A percentile compares a stretch with the other conserved stretches of the same genome.
These are phyloP conservation scores for Bruguiera hainesii DNA, from an alignment of 441 rosid genomes.

Conservation along the genomic window DNA sequence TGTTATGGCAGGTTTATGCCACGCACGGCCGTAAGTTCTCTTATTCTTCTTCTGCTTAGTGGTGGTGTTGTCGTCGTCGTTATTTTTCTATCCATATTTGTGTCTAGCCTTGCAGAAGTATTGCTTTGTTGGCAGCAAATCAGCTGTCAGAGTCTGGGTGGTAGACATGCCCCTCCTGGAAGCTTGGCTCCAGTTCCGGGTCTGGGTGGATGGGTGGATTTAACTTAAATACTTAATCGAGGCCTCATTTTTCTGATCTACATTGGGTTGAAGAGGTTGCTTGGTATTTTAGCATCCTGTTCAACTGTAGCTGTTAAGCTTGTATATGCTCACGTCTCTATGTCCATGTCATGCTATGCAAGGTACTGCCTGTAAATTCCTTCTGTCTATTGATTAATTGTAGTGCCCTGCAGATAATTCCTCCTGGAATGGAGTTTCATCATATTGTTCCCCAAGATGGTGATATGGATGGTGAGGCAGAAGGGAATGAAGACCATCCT, in stretches of 20 bases:
- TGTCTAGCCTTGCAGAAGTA: not conserved
- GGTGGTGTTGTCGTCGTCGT: not conserved
- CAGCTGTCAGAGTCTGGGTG: constrained; percentile 1
- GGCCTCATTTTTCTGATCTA: not conserved
- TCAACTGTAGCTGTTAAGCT: not conserved
- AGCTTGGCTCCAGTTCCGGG: not conserved
- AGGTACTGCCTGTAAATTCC: not conserved
- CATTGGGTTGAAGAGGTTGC: not conserved
- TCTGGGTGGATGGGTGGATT: constrained; percentile 1
- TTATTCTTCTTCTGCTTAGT: not conserved
- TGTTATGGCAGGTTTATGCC: constrained; percentile 93
- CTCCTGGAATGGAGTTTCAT: constrained; percentile 98
- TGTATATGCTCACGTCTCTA: not conserved
- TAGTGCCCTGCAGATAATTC: constrained; percentile 55
- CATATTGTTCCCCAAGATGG: constrained; percentile 81
- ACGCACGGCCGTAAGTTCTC: constrained; percentile 76
- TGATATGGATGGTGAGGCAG: constrained; percentile 69
- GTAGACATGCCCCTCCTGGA: not conserved
- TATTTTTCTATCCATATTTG: not conserved
- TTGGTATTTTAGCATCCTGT: not conserved
- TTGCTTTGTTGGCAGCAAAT: not conserved
- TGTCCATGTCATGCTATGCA: not conserved
- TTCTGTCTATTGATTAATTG: not conserved
- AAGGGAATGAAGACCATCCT: constrained; percentile 56
- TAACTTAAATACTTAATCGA: not conserved